Evolutionary conservation across 192 early-diverging fungal genomes (phyloP), one percentile per base, ranked within the genome.

Genomic region (Cladochytrium replicatum): DNA sequence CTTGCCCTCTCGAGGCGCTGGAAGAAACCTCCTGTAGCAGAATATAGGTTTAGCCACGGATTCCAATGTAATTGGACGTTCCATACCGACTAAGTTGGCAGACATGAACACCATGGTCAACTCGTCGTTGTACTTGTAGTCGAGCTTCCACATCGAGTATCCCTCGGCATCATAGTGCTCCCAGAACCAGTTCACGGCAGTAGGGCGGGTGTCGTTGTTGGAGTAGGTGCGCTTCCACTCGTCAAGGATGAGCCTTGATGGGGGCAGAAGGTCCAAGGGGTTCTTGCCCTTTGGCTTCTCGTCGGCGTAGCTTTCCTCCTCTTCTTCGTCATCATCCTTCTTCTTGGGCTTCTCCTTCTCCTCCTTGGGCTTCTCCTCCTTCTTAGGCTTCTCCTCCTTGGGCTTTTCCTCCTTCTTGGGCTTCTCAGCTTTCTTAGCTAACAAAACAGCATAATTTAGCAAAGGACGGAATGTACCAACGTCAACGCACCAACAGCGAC

Each of bases 161-260:
- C 89, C 90, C 37, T 83, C 64, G 31, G 84, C 58, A 64, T 96
- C 90, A 57, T 63, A 84, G 69, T 93, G 68, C 72, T 88, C 68
- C 92, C 92, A 96, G 70, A 96, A 87, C 86, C 87, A 96, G 67
- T 92, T 72, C 63, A 85, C 71, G 54, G 92, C 92, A 37, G 69
- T 76, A 42, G 84, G 83, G 54, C 72, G 68, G 59, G 89, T 89
- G 43, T 91, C 81, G 73, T 92, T 89, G 85, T 96, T 96, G 45
- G 90, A 93, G 82, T 96, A 96, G 70, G 88, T 82, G 49, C 90
- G 84, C 78, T 96, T 96, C 91, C 92, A 96, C 54, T 85, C 83
- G 50, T 96, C 90, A 41, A 96, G 60, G 56, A 75, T 66, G 71
- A 96, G 84, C 52, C 70, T 58, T 55, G 87, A 81, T 42, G 81